These are phyloP conservation scores for Sugiyamaella paludigena DNA, from an alignment of 1,139 yeast genomes.

Conservation along the genomic window DNA sequence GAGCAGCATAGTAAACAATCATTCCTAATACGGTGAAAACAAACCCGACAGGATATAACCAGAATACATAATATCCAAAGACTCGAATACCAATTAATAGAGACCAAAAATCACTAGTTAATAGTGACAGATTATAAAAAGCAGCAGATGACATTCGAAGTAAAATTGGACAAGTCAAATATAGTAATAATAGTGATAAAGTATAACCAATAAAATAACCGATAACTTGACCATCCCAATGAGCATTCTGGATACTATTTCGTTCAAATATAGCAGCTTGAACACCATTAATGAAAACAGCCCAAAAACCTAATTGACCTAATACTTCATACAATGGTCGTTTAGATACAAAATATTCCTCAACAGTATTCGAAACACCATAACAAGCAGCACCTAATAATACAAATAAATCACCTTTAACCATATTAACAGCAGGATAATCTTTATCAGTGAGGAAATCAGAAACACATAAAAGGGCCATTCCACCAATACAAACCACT, in stretches of 20 bases:
- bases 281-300: constrained; percentile 42
- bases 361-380: constrained; percentile 44
- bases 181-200: constrained; percentile 40
- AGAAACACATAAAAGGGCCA: constrained; percentile 43
- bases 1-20: constrained; percentile 41
- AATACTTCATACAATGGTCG: constrained; percentile 45
- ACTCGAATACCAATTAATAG: constrained; percentile 43
- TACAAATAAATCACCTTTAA: constrained; percentile 46
- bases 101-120: constrained; percentile 48
- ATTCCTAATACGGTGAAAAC: constrained; percentile 44
- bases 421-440: constrained; percentile 38
- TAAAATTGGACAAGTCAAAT: constrained; percentile 43
- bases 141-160: constrained; percentile 48
- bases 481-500: constrained; percentile 43
- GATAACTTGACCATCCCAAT: constrained; percentile 41
- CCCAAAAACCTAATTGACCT: constrained; percentile 45
- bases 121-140: constrained; percentile 44
- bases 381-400: constrained; percentile 45
- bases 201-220: constrained; percentile 46
- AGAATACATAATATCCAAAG: constrained; percentile 44
- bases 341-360: constrained; percentile 46
- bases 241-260: constrained; percentile 36
- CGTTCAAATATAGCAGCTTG: constrained; percentile 46
- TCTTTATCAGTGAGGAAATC: constrained; percentile 43
- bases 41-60: constrained; percentile 48